Evolutionary conservation across 768 basidiomycete species (phyloP).

Genomic region (Mycena filopes): DNA sequence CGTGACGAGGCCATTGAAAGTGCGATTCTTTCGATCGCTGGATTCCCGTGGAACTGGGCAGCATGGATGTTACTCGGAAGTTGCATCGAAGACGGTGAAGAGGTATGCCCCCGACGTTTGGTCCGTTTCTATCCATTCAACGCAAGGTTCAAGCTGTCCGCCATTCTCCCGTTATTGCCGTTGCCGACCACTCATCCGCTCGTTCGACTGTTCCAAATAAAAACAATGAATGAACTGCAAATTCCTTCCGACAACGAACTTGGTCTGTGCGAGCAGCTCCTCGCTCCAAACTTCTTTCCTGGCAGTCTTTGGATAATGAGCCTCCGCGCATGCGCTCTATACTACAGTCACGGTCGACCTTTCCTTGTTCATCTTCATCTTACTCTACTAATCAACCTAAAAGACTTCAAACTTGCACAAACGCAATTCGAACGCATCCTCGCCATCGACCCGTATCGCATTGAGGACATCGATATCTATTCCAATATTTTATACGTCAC

Average conservation of each 20-base stretch:
- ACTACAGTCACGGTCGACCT: constrained; percentile 86
- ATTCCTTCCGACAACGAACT: constrained; percentile 90
- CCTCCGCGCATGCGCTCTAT: constrained; percentile 85
- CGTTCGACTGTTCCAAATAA: constrained; percentile 83
- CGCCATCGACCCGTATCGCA: constrained; percentile 82
- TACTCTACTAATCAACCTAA: constrained; percentile 12
- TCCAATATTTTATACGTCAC: constrained; percentile 98
- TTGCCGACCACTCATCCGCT: constrained; percentile 58
- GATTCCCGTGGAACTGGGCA: constrained; percentile 95
- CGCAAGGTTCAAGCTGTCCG: constrained; percentile 50
- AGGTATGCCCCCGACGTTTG: constrained; percentile 60
- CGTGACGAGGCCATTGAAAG: constrained; percentile 89
- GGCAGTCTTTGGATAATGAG: constrained; percentile 88
- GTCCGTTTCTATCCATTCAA: constrained; percentile 34
- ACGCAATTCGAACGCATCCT: constrained; percentile 87
- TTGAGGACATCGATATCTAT: constrained; percentile 95
- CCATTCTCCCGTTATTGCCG: constrained; percentile 60
- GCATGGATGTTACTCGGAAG: constrained; percentile 87
- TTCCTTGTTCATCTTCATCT: constrained; percentile 16
- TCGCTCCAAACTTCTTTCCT: constrained; percentile 79
- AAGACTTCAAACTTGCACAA: constrained; percentile 91
- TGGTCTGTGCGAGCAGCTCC: constrained; percentile 80
- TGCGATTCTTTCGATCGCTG: constrained; percentile 77
- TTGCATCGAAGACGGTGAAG: constrained; percentile 85
- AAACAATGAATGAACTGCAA: constrained; percentile 89